Evolutionary conservation across 83 land plant species (phyloP).

Genomic region (Diphasiastrum complanatum): DNA sequence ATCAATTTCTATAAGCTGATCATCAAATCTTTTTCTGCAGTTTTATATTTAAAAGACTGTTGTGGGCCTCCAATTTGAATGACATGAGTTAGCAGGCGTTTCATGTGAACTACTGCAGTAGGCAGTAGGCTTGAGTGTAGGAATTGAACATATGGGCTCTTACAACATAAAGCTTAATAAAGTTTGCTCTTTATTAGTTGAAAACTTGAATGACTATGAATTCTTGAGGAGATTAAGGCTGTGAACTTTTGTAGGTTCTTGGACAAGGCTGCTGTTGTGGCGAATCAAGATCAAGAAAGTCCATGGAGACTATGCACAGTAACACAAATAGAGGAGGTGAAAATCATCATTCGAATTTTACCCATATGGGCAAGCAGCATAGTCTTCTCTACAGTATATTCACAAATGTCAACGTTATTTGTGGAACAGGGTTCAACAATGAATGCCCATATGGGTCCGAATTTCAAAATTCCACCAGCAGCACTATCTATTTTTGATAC

Average conservation of each 20-base stretch:
- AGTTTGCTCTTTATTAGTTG: not conserved
- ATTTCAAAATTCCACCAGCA: slow-evolving; percentile 10
- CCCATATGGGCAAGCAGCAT: not conserved
- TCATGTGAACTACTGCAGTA: no score
- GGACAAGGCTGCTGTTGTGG: slow-evolving; percentile 6
- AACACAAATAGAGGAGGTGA: slow-evolving; percentile 14
- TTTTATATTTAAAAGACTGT: no score
- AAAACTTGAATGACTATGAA: no score
- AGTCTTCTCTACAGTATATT: slow-evolving; percentile 1
- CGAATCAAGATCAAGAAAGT: not conserved
- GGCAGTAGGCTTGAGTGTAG: no score
- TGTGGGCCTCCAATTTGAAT: no score
- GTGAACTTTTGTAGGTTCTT: slow-evolving; percentile 1
- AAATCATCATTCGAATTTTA: no score
- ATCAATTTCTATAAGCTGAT: no score
- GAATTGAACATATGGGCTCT: not conserved
- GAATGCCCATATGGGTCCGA: slow-evolving; percentile 5
- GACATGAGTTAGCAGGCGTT: no score
- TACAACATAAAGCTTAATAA: not conserved
- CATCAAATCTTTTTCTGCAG: not conserved
- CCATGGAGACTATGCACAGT: slow-evolving; percentile 14
- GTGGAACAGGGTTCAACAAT: slow-evolving; percentile 7
- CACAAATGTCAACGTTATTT: no score
- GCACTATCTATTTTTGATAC: slow-evolving; percentile 6
- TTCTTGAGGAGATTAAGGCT: no score